Evolutionary conservation across 1,139 yeast genomes (phyloP), one percentile per base, ranked within the genome.

Genomic region (Geotrichum macrosporum): DNA sequence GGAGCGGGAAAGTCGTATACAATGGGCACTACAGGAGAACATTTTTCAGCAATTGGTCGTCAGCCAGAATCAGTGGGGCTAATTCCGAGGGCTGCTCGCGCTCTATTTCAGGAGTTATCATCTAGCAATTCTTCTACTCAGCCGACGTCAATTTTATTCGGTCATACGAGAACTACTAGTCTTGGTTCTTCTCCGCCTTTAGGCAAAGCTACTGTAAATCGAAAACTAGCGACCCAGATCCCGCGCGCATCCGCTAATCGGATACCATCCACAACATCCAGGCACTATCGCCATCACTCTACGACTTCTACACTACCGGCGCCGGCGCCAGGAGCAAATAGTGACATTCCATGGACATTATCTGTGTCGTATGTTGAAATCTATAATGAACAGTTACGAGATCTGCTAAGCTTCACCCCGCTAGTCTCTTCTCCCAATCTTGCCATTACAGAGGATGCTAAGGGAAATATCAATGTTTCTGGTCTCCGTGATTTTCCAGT

Each of bases 361-460:
- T 70, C 69, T 32, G 76, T 83, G 33, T 81, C 92, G 3, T 88
- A 88, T 60, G 69, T 88, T 62, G 97, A 89, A 63, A 89, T 89
- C 33, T 89, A 89, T 69, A 89, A 89, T 61, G 97, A 89, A 62
- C 81, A 80, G 53, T 75, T 89, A 27, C 74, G 80, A 53, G 97
- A 89, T 62, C 72, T 89, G 51, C 71, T 88, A 48, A 54, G 27
- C 51, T 47, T 53, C 4, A 44, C 47, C 34, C 52, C 48, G 55
- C 46, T 56, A 13, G 60, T 3, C 5, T 13, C 29, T 32, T 24
- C 20, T 27, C 15, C 62, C 26, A 94, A 84, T 46, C 71, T 85
- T 55, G 80, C 77, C 57, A 78, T 88, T 31, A 70, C 95, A 55
- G 95, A 87, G 55, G 94, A 84, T 57, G 73, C 81, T 0, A 68